These are phyloP conservation scores for Martensiomyces pterosporus DNA, from an alignment of 192 early-diverging fungal genomes.

Conservation along the genomic window DNA sequence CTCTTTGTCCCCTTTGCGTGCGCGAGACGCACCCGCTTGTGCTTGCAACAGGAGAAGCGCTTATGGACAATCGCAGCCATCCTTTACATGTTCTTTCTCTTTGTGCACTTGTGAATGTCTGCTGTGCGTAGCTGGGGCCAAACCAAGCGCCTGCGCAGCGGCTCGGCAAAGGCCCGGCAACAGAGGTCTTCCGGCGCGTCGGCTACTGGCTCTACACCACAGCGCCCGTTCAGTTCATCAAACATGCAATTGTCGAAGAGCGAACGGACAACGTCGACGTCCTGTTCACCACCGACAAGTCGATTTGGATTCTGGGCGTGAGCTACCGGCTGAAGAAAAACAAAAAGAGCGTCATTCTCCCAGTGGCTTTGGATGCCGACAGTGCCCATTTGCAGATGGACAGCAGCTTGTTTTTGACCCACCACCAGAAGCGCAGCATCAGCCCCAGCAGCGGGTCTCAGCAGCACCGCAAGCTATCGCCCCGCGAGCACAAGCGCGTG, in stretches of 20 bases:
- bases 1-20: too few relatives aligned
- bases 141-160: slow-evolving; percentile 31
- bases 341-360: slow-evolving; percentile 41
- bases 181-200: slow-evolving; percentile 43
- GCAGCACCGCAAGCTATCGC: slow-evolving; percentile 5
- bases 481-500: not conserved
- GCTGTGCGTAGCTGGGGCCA: slow-evolving; percentile 39
- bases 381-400: slow-evolving; percentile 40
- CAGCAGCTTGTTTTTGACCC: slow-evolving; percentile 45
- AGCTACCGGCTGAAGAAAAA: slow-evolving; percentile 46
- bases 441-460: slow-evolving; percentile 32
- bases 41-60: too few relatives aligned
- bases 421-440: slow-evolving; percentile 48
- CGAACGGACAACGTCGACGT: slow-evolving; percentile 46
- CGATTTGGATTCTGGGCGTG: slow-evolving; percentile 49
- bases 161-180: slow-evolving; percentile 45
- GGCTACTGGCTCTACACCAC: slow-evolving; percentile 55
- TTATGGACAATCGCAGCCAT: too few relatives aligned
- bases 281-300: slow-evolving; percentile 42
- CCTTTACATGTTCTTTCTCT: not conserved
- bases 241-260: slow-evolving; percentile 50
- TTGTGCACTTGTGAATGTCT: not conserved
- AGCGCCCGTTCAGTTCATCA: slow-evolving; percentile 51
- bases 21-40: too few relatives aligned
- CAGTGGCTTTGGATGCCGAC: slow-evolving; percentile 38